Conservation (phyloP, 352 stramenopile genomes). For the Globisporangium lucens region DNA sequence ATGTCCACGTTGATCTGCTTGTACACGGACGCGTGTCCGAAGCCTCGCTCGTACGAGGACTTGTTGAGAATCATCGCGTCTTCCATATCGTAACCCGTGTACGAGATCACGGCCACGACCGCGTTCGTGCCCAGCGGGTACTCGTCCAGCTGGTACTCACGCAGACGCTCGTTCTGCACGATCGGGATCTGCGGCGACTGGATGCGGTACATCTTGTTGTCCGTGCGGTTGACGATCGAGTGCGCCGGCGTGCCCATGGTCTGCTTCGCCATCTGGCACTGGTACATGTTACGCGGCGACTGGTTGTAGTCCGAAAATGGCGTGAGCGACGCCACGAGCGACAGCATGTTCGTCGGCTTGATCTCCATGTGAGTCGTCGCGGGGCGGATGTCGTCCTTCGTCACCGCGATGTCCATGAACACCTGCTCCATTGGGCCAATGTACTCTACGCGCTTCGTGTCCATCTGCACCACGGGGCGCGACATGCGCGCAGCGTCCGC, state of each 20-base stretch:
- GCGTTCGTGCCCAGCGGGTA: slow-evolving; percentile 99
- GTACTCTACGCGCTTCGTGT: slow-evolving; percentile 92
- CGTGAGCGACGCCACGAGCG: slow-evolving; percentile 97
- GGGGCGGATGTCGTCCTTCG: slow-evolving; percentile 93
- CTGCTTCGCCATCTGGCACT: slow-evolving; percentile 99
- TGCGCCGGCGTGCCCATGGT: slow-evolving; percentile 99
- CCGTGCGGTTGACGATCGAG: slow-evolving; percentile 93
- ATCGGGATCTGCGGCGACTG: slow-evolving; percentile 98
- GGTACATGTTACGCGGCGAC: slow-evolving; percentile 99
- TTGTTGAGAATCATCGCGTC: slow-evolving; percentile 99
- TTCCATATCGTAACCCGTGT: slow-evolving; percentile 97
- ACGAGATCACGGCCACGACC: slow-evolving; percentile 99
- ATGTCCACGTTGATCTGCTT: slow-evolving; percentile 97
- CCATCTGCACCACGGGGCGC: slow-evolving; percentile 89
- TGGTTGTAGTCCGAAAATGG: slow-evolving; percentile 99
- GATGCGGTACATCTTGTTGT: slow-evolving; percentile 99
- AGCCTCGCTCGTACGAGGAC: slow-evolving; percentile 97
- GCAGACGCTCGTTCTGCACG: slow-evolving; percentile 95
- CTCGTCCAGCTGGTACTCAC: slow-evolving; percentile 98
- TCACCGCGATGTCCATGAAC: slow-evolving; percentile 98
- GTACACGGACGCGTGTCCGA: slow-evolving; percentile 98
- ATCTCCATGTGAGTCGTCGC: slow-evolving; percentile 98
- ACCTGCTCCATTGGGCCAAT: slow-evolving; percentile 98
- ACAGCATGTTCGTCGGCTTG: slow-evolving; percentile 99
- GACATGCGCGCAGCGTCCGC: slow-evolving; percentile 94